Percentiles rank a stretch among this genome's conserved stretches.
phyloP scores from a whole-genome alignment of 1,139 yeast genomes.

The Lodderomyces jiufengensis region DNA sequence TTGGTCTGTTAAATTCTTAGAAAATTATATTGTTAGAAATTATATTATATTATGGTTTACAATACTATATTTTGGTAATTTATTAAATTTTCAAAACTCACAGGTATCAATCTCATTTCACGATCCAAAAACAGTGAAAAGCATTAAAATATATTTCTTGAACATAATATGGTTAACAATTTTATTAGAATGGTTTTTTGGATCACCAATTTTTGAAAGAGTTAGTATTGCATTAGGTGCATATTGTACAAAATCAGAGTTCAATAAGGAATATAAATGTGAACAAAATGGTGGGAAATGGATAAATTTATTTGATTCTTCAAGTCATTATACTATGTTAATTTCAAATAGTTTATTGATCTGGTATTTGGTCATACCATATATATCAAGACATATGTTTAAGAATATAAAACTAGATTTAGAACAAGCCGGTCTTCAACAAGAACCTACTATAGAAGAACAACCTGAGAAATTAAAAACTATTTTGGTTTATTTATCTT shows the following conservation, averaged over 20 bases:
- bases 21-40: constrained; percentile 20
- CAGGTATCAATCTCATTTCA: background rate
- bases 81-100: background rate
- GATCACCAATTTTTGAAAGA: constrained; percentile 43
- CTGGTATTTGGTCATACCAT: constrained; percentile 29
- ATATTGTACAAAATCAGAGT: constrained; percentile 22
- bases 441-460: constrained; percentile 3
- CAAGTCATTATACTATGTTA: constrained; percentile 61
- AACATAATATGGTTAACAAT: constrained; percentile 11
- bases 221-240: constrained; percentile 41
- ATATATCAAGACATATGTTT: constrained; percentile 4
- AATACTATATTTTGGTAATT: constrained; percentile 2
- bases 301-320: constrained; percentile 58
- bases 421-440: constrained; percentile 6
- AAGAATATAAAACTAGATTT: constrained; percentile 13
- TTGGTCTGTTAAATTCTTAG: constrained; percentile 17
- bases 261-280: constrained; percentile 13
- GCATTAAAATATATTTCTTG: constrained; percentile 8
- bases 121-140: constrained; percentile 1
- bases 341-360: constrained; percentile 46
- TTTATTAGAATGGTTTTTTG: constrained; percentile 41
- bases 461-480: background rate
- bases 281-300: constrained; percentile 33
- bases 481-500: constrained; percentile 5
- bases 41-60: constrained; percentile 10